These are phyloP conservation scores for Cladorrhinum samala DNA, from an alignment of 495 filamentous ascomycete genomes.

Conservation along the genomic window DNA sequence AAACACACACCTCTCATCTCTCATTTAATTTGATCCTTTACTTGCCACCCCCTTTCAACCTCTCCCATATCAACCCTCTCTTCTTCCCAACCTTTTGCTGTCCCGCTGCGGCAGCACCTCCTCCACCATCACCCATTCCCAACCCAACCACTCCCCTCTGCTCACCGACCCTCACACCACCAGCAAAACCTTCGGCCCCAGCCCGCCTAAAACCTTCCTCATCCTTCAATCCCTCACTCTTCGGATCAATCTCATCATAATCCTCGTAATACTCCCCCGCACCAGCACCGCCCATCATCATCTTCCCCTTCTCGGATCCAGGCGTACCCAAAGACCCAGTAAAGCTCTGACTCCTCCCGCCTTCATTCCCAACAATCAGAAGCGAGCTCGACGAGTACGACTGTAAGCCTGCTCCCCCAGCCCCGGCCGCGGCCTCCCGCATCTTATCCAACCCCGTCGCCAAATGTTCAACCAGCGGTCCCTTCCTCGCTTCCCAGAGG, in stretches of 20 bases:
- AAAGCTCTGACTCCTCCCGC: not conserved
- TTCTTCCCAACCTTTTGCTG: no score
- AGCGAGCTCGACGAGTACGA: not conserved
- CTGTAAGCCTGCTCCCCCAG: not conserved
- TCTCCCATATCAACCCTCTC: no score
- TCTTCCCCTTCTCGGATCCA: not conserved
- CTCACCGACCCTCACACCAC: no score
- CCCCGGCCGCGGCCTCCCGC: conserved; percentile 4
- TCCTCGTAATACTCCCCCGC: conserved; percentile 15
- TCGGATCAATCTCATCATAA: conserved; percentile 29
- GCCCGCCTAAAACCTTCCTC: conserved; percentile 22
- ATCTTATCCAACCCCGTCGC: conserved; percentile 28
- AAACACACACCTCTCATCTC: no score
- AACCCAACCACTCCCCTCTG: no score
- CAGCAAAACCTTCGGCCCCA: no score
- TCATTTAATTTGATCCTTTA: no score
- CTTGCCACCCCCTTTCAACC: no score
- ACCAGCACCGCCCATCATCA: not conserved
- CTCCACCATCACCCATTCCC: no score
- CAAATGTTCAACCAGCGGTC: conserved; percentile 22
- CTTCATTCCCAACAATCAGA: not conserved
- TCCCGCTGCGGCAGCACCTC: no score
- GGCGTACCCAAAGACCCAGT: not conserved
- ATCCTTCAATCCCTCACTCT: conserved; percentile 22
- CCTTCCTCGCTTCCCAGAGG: conserved; percentile 14